A percentile compares a stretch with the other conserved stretches of the same genome.
phyloP scores from a whole-genome alignment of 1,139 yeast genomes.

The Debaryomyces psychrophilus region DNA sequence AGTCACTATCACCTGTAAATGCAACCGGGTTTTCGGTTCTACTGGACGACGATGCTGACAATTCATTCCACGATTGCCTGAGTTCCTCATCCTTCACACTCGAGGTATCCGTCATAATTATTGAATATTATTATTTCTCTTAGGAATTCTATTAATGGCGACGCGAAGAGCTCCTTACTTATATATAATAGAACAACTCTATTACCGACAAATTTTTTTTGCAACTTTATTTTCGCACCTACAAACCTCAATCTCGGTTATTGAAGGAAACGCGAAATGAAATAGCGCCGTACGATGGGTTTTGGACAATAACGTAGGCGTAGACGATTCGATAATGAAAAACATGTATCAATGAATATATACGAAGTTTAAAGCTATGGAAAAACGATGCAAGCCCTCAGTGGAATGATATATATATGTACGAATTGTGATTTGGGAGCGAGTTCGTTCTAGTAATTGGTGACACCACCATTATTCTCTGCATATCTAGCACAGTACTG shows the following conservation, averaged over 20 bases:
- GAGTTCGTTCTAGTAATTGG: neutral
- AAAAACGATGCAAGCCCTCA: neutral
- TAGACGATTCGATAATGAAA: neutral
- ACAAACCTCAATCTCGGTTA: constrained; percentile 17
- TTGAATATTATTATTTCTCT: neutral
- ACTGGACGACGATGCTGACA: constrained; percentile 16
- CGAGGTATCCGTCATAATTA: constrained; percentile 5
- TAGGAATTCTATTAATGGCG: neutral
- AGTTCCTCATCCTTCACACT: constrained; percentile 8
- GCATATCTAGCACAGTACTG: constrained; percentile 28
- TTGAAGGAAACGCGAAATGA: constrained; percentile 13
- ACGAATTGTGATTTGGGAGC: neutral
- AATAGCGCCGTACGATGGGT: constrained; percentile 1
- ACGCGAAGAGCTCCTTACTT: neutral
- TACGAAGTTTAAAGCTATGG: neutral
- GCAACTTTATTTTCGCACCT: constrained; percentile 13
- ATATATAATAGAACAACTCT: constrained; percentile 7
- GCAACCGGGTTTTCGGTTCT: constrained; percentile 19
- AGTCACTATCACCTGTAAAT: constrained; percentile 17
- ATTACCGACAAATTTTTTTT: constrained; percentile 7
- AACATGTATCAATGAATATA: neutral
- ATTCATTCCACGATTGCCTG: constrained; percentile 14
- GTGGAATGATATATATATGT: neutral
- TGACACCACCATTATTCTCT: constrained; percentile 16
- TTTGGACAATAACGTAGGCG: neutral